phyloP scores from a whole-genome alignment of 768 basidiomycete species.

The Tylopilus cervinicoccineus region DNA sequence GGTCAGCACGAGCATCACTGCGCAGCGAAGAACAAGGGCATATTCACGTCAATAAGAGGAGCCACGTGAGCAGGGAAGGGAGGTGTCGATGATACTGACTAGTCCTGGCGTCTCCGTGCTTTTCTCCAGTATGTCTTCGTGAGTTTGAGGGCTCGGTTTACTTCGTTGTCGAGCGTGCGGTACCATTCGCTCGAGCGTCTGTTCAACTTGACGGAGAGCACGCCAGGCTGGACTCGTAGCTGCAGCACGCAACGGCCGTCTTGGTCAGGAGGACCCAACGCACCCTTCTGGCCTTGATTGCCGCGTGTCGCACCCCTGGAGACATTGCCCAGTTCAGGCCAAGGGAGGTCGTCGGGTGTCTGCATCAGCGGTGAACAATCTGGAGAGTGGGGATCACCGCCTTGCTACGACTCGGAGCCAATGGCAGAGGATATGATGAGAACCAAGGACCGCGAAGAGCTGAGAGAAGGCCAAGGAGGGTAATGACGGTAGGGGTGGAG shows the following conservation, averaged over 20 bases:
- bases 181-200: slow-evolving; percentile 82
- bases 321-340: slow-evolving; percentile 84
- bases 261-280: slow-evolving; percentile 63
- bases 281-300: slow-evolving; percentile 85
- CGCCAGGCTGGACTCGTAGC: slow-evolving; percentile 78
- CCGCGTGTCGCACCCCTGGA: slow-evolving; percentile 80
- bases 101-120: slow-evolving; percentile 76
- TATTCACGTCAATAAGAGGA: slow-evolving; percentile 7
- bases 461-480: slow-evolving; percentile 17
- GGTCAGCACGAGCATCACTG: slow-evolving; percentile 72
- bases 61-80: background rate
- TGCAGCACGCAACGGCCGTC: slow-evolving; percentile 78
- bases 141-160: slow-evolving; percentile 75
- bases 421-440: slow-evolving; percentile 11
- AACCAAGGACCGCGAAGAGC: slow-evolving; percentile 12
- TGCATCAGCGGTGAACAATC: slow-evolving; percentile 31
- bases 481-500: slow-evolving; percentile 32
- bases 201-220: slow-evolving; percentile 71
- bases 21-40: background rate
- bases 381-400: slow-evolving; percentile 6
- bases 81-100: slow-evolving; percentile 22
- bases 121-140: slow-evolving; percentile 88
- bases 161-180: slow-evolving; percentile 70
- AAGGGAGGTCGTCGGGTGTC: slow-evolving; percentile 69
- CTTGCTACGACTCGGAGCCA: slow-evolving; percentile 4